Conservation (phyloP, 1,284 basidiomycete genomes). For the Phaffia rhodozyma region DNA sequence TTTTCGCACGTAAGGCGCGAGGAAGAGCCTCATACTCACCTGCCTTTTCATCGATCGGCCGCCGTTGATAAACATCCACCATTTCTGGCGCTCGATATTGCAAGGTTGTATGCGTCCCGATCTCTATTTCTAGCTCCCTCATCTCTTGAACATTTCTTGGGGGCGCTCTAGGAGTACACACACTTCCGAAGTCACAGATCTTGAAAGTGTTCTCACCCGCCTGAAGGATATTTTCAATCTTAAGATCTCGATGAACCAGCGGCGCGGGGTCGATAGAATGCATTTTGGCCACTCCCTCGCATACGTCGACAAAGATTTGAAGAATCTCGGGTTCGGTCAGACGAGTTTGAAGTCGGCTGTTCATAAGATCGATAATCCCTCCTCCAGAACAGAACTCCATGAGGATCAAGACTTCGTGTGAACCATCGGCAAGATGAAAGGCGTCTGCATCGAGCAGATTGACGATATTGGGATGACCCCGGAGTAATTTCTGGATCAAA, state of each 20-base stretch:
- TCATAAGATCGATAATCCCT: conserved; percentile 99
- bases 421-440: conserved; percentile 56
- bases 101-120: conserved; percentile 87
- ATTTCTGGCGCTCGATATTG: conserved; percentile 97
- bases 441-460: conserved; percentile 65
- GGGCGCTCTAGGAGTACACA: conserved; percentile 59
- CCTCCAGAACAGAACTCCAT: conserved; percentile 96
- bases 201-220: conserved; percentile 69
- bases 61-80: conserved; percentile 77
- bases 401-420: conserved; percentile 93
- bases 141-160: conserved; percentile 69
- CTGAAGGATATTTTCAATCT: conserved; percentile 95
- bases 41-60: conserved; percentile 80
- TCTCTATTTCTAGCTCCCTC: conserved; percentile 72
- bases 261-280: conserved; percentile 72
- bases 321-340: conserved; percentile 91
- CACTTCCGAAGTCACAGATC: conserved; percentile 95
- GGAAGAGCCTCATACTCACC: conserved; percentile 30
- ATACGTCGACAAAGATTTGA: conserved; percentile 92
- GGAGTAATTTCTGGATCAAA: conserved; percentile 55
- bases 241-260: conserved; percentile 91
- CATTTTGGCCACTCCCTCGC: conserved; percentile 87
- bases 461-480: conserved; percentile 84
- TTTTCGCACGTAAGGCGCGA: not conserved
- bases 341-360: conserved; percentile 82